These are phyloP conservation scores for Populus tremula DNA, from an alignment of 345 rosid genomes.

Conservation along the genomic window DNA sequence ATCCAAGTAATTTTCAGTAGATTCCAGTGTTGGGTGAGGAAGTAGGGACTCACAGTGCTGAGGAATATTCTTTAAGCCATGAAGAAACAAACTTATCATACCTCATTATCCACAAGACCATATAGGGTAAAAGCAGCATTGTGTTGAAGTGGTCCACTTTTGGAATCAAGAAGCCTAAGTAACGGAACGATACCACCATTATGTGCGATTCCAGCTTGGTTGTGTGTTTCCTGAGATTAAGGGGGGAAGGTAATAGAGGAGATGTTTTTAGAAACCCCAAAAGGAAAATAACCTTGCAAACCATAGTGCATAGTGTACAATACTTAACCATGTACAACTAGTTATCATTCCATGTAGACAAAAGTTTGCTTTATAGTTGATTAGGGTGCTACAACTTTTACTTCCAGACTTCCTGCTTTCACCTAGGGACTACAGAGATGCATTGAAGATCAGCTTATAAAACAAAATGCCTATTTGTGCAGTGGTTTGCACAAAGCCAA, in stretches of 20 bases:
- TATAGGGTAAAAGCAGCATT: constrained; percentile 74
- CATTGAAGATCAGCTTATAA: neutral
- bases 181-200: constrained; percentile 57
- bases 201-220: constrained; percentile 81
- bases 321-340: neutral
- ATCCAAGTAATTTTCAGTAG: neutral
- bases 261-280: neutral
- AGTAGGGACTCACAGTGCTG: neutral
- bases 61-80: neutral
- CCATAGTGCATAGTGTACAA: neutral
- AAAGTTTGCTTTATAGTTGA: neutral
- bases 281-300: neutral
- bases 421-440: neutral
- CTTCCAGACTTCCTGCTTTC: neutral
- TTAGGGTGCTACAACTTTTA: neutral
- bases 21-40: neutral
- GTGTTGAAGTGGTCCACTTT: constrained; percentile 60
- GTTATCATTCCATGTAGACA: neutral
- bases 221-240: constrained; percentile 57
- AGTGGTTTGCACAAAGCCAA: neutral
- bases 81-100: constrained; percentile 16
- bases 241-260: neutral
- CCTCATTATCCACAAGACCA: constrained; percentile 82
- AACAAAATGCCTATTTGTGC: neutral
- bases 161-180: constrained; percentile 57